A percentile compares a stretch with the other conserved stretches of the same genome.
phyloP scores from a whole-genome alignment of 129 eudicot species.

The Flaveria robusta region DNA sequence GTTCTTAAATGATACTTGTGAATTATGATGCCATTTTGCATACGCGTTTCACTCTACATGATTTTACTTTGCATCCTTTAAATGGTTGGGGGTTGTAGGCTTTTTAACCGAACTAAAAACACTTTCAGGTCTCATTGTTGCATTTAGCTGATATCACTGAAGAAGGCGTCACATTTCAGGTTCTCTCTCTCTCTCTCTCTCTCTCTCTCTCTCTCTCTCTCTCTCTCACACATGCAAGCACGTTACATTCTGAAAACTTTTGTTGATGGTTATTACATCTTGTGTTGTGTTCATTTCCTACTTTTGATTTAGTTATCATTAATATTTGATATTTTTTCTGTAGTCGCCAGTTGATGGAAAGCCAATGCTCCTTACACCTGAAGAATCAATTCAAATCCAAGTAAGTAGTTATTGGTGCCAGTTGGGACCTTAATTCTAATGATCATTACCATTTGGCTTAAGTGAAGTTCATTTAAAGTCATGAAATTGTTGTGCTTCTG shows the following conservation, averaged over 20 bases:
- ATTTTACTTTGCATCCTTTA: conserved; percentile 1
- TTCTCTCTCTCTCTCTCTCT: conserved; percentile 29
- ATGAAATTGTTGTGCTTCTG: not conserved
- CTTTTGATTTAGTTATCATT: not conserved
- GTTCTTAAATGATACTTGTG: conserved; percentile 9
- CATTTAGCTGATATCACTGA: conserved; percentile 96
- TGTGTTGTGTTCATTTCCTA: not conserved
- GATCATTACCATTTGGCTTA: conserved; percentile 1
- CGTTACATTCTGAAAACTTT: not conserved
- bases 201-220: conserved; percentile 21
- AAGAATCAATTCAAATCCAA: conserved; percentile 95
- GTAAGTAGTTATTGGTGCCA: conserved; percentile 40
- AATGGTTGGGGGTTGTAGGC: conserved; percentile 9
- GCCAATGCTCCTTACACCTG: conserved; percentile 94
- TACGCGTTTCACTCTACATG: not conserved
- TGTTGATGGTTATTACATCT: not conserved
- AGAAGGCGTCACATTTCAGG: conserved; percentile 96
- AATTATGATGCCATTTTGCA: not conserved
- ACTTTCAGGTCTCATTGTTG: conserved; percentile 80
- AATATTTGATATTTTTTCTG: conserved; percentile 22
- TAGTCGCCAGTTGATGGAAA: conserved; percentile 98
- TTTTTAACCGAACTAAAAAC: conserved; percentile 22
- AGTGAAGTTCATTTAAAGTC: conserved; percentile 1
- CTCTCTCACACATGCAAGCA: conserved; percentile 10
- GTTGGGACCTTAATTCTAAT: conserved; percentile 18